Conservation (phyloP, 495 filamentous ascomycete species). For the Articulospora tetracladia region DNA sequence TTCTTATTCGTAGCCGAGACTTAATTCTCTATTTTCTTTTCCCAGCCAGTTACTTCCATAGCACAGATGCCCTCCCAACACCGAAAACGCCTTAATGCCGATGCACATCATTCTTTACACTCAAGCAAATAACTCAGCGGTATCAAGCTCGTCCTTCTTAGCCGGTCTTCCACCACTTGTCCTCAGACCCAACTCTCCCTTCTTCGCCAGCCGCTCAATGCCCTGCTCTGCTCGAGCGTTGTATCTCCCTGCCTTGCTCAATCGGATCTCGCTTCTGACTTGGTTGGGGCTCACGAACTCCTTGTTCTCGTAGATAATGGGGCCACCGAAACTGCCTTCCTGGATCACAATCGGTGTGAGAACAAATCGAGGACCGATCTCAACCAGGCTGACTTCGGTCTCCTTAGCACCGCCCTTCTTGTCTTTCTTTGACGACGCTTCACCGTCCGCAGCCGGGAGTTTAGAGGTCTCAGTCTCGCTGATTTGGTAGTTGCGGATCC, state of each 20-base stretch:
- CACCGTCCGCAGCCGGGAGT: constrained; percentile 27
- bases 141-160: constrained; percentile 71
- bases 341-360: constrained; percentile 94
- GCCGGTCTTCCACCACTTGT: constrained; percentile 52
- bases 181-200: constrained; percentile 68
- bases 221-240: constrained; percentile 67
- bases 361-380: constrained; percentile 94
- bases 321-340: constrained; percentile 92
- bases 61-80: constrained; percentile 5
- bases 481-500: constrained; percentile 94
- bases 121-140: constrained; percentile 75
- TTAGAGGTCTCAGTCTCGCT: constrained; percentile 69
- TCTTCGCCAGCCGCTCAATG: constrained; percentile 69
- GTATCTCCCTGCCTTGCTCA: constrained; percentile 71
- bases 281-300: constrained; percentile 97
- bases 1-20: not conserved
- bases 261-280: constrained; percentile 73
- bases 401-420: constrained; percentile 36
- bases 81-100: constrained; percentile 21
- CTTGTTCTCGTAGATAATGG: constrained; percentile 98
- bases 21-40: constrained; percentile 10
- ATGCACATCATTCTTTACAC: constrained; percentile 14
- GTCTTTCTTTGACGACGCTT: constrained; percentile 19
- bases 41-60: not conserved
- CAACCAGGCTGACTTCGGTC: constrained; percentile 77